Conservation (phyloP, 2,329 filamentous ascomycete genomes). For the Celoporthe dispersa region DNA sequence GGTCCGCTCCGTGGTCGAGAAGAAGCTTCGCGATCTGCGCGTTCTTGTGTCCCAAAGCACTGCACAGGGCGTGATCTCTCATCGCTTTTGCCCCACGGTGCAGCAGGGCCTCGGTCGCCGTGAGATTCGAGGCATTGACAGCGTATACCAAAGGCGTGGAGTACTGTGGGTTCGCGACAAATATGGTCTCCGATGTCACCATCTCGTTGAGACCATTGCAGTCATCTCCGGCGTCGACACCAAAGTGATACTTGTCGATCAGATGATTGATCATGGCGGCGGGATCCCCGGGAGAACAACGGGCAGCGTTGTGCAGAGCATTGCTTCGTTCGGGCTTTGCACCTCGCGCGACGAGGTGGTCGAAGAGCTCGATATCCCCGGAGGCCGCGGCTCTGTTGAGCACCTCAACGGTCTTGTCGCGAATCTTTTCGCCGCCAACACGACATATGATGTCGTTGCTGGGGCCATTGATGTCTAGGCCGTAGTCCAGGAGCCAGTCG, state of each 20-base stretch:
- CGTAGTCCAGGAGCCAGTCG: neutral
- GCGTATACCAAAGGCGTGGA: neutral
- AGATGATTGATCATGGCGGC: neutral
- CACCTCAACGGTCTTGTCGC: neutral
- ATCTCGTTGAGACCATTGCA: neutral
- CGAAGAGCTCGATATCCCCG: neutral
- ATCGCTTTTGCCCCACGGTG: neutral
- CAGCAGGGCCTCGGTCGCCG: neutral
- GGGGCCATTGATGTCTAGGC: neutral
- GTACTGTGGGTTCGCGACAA: neutral
- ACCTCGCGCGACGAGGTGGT: neutral
- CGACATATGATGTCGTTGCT: neutral
- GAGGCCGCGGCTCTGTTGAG: neutral
- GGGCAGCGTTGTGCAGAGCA: neutral
- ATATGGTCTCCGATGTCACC: neutral
- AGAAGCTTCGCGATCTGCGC: neutral
- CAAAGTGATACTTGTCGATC: neutral
- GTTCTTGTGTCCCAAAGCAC: neutral
- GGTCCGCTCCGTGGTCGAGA: neutral
- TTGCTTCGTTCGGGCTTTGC: neutral
- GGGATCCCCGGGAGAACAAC: neutral
- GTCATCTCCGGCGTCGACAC: neutral
- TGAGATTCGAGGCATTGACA: neutral
- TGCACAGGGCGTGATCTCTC: neutral
- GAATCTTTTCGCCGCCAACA: too few relatives aligned